Conservation (phyloP, 208 protist genomes). For the Phytomonas serpens region DNA sequence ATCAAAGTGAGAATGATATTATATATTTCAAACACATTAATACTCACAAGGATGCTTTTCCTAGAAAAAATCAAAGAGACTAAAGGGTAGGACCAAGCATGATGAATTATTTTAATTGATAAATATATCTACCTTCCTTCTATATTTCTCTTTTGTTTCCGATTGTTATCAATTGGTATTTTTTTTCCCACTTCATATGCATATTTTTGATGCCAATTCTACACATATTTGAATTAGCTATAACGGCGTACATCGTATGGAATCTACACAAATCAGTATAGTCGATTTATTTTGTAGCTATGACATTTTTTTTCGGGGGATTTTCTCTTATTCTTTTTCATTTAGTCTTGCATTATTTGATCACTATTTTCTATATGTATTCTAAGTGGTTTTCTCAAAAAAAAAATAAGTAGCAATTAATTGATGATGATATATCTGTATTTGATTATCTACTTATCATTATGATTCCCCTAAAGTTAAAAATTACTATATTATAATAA, state of each 20-base stretch:
- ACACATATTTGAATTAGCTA: not conserved
- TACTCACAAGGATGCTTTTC: not conserved
- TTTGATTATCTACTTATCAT: not conserved
- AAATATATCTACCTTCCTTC: constrained; percentile 8
- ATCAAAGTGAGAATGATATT: not conserved
- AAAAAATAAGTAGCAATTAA: constrained; percentile 1
- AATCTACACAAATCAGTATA: not conserved
- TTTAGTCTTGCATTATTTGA: not conserved
- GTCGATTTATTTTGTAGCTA: not conserved
- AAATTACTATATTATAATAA: not conserved
- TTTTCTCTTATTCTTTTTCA: not conserved
- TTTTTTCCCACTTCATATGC: not conserved
- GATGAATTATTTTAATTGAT: not conserved
- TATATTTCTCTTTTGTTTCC: constrained; percentile 10
- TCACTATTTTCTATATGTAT: not conserved
- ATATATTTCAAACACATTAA: not conserved
- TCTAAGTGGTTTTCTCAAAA: not conserved
- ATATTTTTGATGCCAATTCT: not conserved
- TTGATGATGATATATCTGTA: not conserved
- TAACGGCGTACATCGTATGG: not conserved
- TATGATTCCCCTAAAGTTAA: not conserved
- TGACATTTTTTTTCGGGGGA: constrained; percentile 3
- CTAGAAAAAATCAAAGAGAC: not conserved
- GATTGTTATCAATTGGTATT: not conserved
- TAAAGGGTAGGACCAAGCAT: not conserved